A percentile compares a stretch with the other conserved stretches of the same genome.
phyloP scores from a whole-genome alignment of 805 yeast species.

The Pichia californica region DNA sequence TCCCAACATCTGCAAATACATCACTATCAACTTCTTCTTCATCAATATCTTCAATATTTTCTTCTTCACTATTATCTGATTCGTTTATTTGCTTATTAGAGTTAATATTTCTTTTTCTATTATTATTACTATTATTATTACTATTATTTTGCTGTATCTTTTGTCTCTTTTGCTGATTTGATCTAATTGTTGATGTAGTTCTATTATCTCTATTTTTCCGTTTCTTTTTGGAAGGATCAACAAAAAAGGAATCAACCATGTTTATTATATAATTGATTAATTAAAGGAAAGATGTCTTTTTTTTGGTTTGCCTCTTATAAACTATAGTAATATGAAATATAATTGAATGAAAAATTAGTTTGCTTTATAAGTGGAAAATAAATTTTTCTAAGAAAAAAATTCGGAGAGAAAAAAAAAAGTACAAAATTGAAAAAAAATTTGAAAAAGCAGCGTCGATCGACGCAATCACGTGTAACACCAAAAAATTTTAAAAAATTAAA shows the following conservation, averaged over 20 bases:
- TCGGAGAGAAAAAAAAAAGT: background rate
- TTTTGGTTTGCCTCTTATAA: no score
- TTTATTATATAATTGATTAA: background rate
- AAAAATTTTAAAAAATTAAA: no score
- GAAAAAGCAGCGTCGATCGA: background rate
- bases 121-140: background rate
- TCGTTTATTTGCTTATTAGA: conserved; percentile 6
- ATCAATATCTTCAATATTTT: conserved; percentile 26
- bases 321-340: no score
- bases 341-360: no score
- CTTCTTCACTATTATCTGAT: conserved; percentile 38
- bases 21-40: conserved; percentile 32
- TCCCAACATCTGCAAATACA: conserved; percentile 24
- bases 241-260: conserved; percentile 58
- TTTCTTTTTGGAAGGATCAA: conserved; percentile 52
- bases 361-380: no score
- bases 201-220: conserved; percentile 34
- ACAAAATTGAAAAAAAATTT: background rate
- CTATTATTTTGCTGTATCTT: conserved; percentile 4
- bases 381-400: no score
- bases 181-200: conserved; percentile 16
- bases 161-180: conserved; percentile 16
- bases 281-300: no score
- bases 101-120: conserved; percentile 13
- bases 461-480: background rate